Evolutionary conservation across 441 rosid species (phyloP).

Genomic region (Macaranga tanarius): DNA sequence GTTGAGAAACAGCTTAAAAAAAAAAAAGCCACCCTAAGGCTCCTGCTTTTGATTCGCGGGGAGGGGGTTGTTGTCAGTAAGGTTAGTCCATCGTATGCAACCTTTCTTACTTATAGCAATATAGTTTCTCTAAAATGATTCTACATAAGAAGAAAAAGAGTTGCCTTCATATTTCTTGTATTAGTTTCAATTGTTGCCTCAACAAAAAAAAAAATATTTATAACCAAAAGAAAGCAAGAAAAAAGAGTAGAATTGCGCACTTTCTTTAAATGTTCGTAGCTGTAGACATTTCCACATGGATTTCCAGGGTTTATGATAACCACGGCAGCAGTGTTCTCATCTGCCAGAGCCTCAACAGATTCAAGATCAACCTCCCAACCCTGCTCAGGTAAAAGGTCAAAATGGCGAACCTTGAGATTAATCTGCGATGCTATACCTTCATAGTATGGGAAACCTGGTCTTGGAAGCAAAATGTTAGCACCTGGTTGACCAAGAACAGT

Average conservation of each 20-base stretch:
- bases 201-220: too few species aligned
- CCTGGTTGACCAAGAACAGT: slow-evolving; percentile 44
- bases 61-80: too few species aligned
- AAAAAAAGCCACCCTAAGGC: too few species aligned
- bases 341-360: slow-evolving; percentile 45
- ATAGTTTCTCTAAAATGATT: too few species aligned
- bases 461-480: slow-evolving; percentile 57
- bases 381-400: slow-evolving; percentile 56
- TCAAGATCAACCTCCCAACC: slow-evolving; percentile 65
- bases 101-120: too few species aligned
- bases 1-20: too few species aligned
- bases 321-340: slow-evolving; percentile 53
- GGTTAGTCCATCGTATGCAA: too few species aligned
- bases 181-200: too few species aligned
- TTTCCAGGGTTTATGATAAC: slow-evolving; percentile 56
- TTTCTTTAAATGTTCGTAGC: slow-evolving; percentile 47
- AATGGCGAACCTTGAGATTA: slow-evolving; percentile 51
- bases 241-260: slow-evolving; percentile 28
- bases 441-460: slow-evolving; percentile 56
- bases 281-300: slow-evolving; percentile 63
- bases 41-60: too few species aligned
- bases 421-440: slow-evolving; percentile 37
- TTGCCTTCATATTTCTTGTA: too few species aligned
- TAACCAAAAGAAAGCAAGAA: background rate
- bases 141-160: too few species aligned